Percentiles rank a stretch among this genome's conserved stretches.
Conservation (phyloP, 1,284 basidiomycete species). For the Leccinum olivaceoglutinosum region DNA sequence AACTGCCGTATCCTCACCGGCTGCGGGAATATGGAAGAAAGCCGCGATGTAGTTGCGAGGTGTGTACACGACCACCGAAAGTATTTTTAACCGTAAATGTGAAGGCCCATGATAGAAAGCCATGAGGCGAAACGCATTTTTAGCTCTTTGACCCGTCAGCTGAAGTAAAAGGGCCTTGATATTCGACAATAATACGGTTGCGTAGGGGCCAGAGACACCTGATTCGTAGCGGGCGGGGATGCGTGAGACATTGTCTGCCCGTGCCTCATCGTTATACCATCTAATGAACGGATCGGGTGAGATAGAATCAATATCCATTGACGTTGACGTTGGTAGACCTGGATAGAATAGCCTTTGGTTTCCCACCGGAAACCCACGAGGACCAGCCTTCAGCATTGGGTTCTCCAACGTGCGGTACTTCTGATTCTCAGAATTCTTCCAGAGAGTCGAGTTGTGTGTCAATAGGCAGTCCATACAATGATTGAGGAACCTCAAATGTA, state of each 20-base stretch:
- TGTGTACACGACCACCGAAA: slow-evolving; percentile 54
- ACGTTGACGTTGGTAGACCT: slow-evolving; percentile 8
- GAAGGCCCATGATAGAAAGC: slow-evolving; percentile 74
- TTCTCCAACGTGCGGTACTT: slow-evolving; percentile 62
- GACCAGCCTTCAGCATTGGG: slow-evolving; percentile 56
- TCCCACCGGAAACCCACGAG: slow-evolving; percentile 45
- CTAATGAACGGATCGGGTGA: slow-evolving; percentile 57
- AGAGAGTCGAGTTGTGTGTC: slow-evolving; percentile 47
- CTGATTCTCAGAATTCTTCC: slow-evolving; percentile 76
- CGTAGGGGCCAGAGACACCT: slow-evolving; percentile 70
- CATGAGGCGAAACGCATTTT: slow-evolving; percentile 67
- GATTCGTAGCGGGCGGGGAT: slow-evolving; percentile 58
- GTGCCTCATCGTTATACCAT: slow-evolving; percentile 64
- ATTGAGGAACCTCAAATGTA: slow-evolving; percentile 47
- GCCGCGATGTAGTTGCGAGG: slow-evolving; percentile 37
- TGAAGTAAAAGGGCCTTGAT: slow-evolving; percentile 66
- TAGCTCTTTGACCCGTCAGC: slow-evolving; percentile 47
- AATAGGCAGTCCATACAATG: slow-evolving; percentile 37
- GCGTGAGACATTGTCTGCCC: slow-evolving; percentile 38
- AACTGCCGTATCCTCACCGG: slow-evolving; percentile 28
- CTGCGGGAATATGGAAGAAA: slow-evolving; percentile 53
- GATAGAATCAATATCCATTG: slow-evolving; percentile 15
- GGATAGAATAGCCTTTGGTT: slow-evolving; percentile 25
- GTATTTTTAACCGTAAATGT: slow-evolving; percentile 35
- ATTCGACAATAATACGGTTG: slow-evolving; percentile 77